A percentile compares a stretch with the other conserved stretches of the same genome.
Evolutionary conservation across 2,329 filamentous ascomycete genomes (phyloP).

Genomic region (Neofusicoccum cordaticola): DNA sequence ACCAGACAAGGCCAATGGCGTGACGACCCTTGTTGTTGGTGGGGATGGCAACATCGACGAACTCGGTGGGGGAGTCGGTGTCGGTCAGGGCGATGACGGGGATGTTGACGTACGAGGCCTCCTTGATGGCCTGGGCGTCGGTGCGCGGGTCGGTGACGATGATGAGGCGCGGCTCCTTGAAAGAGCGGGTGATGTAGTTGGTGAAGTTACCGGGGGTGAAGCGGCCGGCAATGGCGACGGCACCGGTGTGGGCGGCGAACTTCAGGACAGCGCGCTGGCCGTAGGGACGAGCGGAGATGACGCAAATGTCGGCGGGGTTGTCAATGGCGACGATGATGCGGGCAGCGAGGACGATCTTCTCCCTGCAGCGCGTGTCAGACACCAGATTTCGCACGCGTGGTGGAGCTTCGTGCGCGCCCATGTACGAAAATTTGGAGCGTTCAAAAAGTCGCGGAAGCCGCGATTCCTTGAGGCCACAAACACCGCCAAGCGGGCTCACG

Average conservation of each 20-base stretch:
- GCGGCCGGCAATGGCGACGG: constrained; percentile 95
- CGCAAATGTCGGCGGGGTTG: constrained; percentile 93
- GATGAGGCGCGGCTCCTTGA: constrained; percentile 99
- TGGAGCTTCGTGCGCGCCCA: not conserved
- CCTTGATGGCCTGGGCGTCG: constrained; percentile 99
- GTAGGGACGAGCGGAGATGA: constrained; percentile 99
- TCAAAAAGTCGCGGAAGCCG: not conserved
- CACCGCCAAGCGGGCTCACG: not conserved
- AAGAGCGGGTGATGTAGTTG: constrained; percentile 99
- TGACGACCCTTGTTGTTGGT: constrained; percentile 99
- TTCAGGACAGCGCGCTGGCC: constrained; percentile 99
- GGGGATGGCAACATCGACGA: constrained; percentile 98
- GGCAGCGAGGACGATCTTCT: constrained; percentile 98
- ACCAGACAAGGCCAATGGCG: constrained; percentile 98
- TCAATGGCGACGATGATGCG: constrained; percentile 98
- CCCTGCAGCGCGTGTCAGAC: constrained; percentile 57
- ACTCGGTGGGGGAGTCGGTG: constrained; percentile 99
- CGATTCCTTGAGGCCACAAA: not conserved
- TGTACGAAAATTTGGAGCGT: not conserved
- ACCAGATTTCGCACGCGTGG: not conserved
- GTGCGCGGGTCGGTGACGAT: constrained; percentile 99
- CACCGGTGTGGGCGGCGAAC: constrained; percentile 98
- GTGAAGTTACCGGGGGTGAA: constrained; percentile 99
- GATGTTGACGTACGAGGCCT: constrained; percentile 99
- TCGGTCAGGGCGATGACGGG: constrained; percentile 99